Conservation (phyloP, 2,329 filamentous ascomycete genomes). For the Byssochlamys sp. region DNA sequence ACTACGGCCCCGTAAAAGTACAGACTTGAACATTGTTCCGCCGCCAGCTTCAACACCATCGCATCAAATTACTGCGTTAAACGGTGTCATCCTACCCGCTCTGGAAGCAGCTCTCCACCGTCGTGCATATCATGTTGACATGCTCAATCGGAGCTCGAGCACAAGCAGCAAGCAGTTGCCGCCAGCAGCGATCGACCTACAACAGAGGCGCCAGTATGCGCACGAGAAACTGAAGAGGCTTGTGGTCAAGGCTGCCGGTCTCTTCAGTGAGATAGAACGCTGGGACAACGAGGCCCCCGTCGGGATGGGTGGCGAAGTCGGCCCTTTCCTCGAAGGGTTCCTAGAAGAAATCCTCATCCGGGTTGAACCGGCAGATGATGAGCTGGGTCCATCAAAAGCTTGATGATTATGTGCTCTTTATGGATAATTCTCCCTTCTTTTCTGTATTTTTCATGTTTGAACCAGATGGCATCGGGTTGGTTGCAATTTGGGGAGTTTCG, state of each 20-base stretch:
- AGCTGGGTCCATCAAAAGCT: not conserved
- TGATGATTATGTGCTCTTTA: not conserved
- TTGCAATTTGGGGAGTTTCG: not conserved
- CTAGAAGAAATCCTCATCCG: constrained; percentile 87
- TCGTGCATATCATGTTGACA: constrained; percentile 51
- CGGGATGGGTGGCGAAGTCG: constrained; percentile 85
- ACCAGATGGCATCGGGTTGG: not conserved
- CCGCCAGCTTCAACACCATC: constrained; percentile 13
- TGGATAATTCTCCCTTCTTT: not conserved
- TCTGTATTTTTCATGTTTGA: not conserved
- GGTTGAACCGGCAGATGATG: constrained; percentile 75
- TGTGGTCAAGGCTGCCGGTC: constrained; percentile 69
- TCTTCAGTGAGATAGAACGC: constrained; percentile 83
- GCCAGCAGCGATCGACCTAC: constrained; percentile 33
- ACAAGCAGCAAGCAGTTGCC: constrained; percentile 11
- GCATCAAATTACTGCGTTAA: constrained; percentile 72
- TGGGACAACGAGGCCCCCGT: constrained; percentile 79
- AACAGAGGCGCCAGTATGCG: constrained; percentile 60
- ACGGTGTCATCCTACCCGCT: constrained; percentile 84
- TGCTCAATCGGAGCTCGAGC: constrained; percentile 18
- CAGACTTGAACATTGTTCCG: constrained; percentile 5
- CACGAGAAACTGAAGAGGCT: constrained; percentile 76
- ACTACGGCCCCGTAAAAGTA: constrained; percentile 5
- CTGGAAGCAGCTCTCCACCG: constrained; percentile 82
- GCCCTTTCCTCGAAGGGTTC: constrained; percentile 80